phyloP scores from a whole-genome alignment of 768 basidiomycete species.

The Lactarius evosmus region DNA sequence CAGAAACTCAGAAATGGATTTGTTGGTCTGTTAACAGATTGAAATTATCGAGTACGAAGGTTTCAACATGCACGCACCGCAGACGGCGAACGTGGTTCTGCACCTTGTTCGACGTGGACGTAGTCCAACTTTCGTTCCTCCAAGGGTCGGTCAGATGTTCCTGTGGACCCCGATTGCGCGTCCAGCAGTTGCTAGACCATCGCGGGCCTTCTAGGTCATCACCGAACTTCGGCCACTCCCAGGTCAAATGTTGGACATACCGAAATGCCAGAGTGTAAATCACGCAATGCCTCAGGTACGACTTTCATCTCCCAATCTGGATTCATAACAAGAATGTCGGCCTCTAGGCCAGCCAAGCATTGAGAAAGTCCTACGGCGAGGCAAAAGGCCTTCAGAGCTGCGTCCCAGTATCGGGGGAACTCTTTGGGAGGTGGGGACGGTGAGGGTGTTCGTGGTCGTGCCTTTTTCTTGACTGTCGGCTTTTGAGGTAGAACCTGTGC shows the following conservation, averaged over 20 bases:
- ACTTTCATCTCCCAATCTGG: constrained; percentile 30
- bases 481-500: constrained; percentile 1
- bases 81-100: constrained; percentile 50
- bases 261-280: constrained; percentile 27
- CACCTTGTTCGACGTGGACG: constrained; percentile 47
- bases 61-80: constrained; percentile 45
- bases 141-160: constrained; percentile 37
- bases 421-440: constrained; percentile 26
- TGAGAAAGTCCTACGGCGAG: constrained; percentile 30
- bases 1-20: constrained; percentile 67
- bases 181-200: constrained; percentile 20
- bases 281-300: constrained; percentile 29
- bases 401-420: constrained; percentile 29
- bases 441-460: constrained; percentile 14
- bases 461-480: constrained; percentile 12
- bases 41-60: neutral
- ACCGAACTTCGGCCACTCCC: constrained; percentile 15
- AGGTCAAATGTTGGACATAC: constrained; percentile 23
- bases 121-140: constrained; percentile 72
- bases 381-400: constrained; percentile 26
- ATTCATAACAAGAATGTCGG: constrained; percentile 34
- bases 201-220: constrained; percentile 16
- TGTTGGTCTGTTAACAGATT: constrained; percentile 47
- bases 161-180: constrained; percentile 33
- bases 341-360: constrained; percentile 30